Percentiles rank a stretch among this genome's conserved stretches.
Conservation (phyloP, 2,329 filamentous ascomycete genomes). For the Corynespora cassiicola region DNA sequence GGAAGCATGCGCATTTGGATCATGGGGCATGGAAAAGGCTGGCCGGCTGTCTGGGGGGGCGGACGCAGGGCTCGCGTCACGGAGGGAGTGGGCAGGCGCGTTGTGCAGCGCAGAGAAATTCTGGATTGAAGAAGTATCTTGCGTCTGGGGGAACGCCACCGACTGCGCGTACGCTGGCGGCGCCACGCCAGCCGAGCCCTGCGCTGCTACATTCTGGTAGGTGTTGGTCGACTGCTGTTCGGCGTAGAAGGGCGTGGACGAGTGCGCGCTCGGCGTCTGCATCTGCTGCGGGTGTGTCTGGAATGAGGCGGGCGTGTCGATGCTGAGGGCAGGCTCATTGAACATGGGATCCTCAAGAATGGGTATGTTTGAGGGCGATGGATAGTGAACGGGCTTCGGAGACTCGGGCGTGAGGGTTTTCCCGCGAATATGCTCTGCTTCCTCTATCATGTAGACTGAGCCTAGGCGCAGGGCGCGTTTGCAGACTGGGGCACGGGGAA, state of each 20-base stretch:
- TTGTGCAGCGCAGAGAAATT: slow-evolving; percentile 41
- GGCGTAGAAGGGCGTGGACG: slow-evolving; percentile 39
- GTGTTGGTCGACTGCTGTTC: slow-evolving; percentile 23
- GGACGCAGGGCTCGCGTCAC: slow-evolving; percentile 41
- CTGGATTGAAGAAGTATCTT: slow-evolving; percentile 47
- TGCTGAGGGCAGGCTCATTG: slow-evolving; percentile 70
- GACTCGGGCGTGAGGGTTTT: slow-evolving; percentile 73
- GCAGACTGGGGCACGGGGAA: slow-evolving; percentile 19
- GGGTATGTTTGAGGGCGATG: slow-evolving; percentile 72
- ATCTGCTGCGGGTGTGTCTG: slow-evolving; percentile 40
- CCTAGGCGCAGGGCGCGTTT: slow-evolving; percentile 26
- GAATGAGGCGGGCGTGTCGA: slow-evolving; percentile 43
- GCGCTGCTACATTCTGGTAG: slow-evolving; percentile 28
- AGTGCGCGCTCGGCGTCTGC: slow-evolving; percentile 36
- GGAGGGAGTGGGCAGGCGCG: slow-evolving; percentile 36
- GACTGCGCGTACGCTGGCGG: slow-evolving; percentile 28
- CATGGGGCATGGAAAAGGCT: slow-evolving; percentile 42
- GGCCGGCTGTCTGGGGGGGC: slow-evolving; percentile 34
- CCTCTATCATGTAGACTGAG: slow-evolving; percentile 61
- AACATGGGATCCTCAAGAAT: slow-evolving; percentile 73
- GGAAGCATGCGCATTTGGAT: slow-evolving; percentile 38
- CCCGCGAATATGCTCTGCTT: slow-evolving; percentile 66
- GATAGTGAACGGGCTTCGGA: slow-evolving; percentile 72
- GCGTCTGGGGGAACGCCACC: slow-evolving; percentile 36
- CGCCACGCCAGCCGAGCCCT: slow-evolving; percentile 28